phyloP scores from a whole-genome alignment of 2,329 filamentous ascomycete genomes.

The Trichothecium sympodiale region DNA sequence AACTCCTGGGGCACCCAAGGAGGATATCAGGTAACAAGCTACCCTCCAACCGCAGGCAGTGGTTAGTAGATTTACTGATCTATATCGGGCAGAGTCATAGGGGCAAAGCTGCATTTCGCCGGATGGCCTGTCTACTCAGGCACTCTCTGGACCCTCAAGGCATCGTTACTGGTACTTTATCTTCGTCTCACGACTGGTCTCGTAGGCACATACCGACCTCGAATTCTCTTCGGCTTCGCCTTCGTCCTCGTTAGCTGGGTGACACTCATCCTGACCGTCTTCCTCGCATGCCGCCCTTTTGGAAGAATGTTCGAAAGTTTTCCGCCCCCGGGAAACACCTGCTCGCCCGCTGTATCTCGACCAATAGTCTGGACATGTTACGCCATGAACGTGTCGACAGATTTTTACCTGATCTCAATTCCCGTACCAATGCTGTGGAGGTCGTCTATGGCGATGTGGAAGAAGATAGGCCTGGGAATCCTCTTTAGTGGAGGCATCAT shows the following conservation, averaged over 20 bases:
- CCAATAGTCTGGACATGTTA: conserved; percentile 22
- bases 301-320: conserved; percentile 16
- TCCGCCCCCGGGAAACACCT: conserved; percentile 16
- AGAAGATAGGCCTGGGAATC: conserved; percentile 40
- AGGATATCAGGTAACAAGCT: too few relatives aligned
- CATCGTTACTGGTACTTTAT: conserved; percentile 41
- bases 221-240: conserved; percentile 20
- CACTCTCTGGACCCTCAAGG: conserved; percentile 40
- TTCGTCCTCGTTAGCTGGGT: conserved; percentile 22
- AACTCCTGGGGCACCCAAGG: too few relatives aligned
- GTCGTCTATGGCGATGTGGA: conserved; percentile 33
- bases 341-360: conserved; percentile 25
- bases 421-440: conserved; percentile 40
- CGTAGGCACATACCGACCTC: conserved; percentile 12
- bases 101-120: conserved; percentile 40
- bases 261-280: conserved; percentile 17
- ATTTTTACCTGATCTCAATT: conserved; percentile 27
- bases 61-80: conserved; percentile 10
- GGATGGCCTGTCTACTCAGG: conserved; percentile 40
- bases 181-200: conserved; percentile 31
- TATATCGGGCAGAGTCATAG: conserved; percentile 24
- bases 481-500: conserved; percentile 46
- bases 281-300: conserved; percentile 23
- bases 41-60: not conserved
- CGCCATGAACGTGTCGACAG: conserved; percentile 26